Conservation (phyloP, 352 stramenopile species). For the Globisporangium apiculatum region DNA sequence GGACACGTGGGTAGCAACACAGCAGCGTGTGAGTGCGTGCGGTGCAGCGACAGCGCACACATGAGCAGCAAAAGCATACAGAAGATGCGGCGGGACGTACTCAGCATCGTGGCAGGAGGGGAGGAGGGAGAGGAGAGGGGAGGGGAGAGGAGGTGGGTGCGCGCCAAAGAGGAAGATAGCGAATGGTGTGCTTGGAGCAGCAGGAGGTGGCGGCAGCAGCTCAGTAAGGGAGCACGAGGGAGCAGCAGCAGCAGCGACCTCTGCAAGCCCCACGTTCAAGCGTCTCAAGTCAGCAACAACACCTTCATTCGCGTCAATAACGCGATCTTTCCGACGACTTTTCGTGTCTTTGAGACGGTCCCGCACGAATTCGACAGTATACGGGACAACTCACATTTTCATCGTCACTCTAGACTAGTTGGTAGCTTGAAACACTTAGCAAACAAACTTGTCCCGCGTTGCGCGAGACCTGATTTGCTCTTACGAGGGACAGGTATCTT, state of each 20-base stretch:
- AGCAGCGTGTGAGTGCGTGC: background rate
- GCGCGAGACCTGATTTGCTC: too few relatives aligned
- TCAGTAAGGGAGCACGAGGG: too few relatives aligned
- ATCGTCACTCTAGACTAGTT: too few relatives aligned
- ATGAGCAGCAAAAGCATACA: background rate
- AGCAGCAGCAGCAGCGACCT: too few relatives aligned
- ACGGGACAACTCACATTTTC: background rate
- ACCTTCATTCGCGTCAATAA: too few relatives aligned
- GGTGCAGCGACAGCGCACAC: background rate
- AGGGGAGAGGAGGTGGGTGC: background rate
- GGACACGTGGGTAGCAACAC: slow-evolving; percentile 1
- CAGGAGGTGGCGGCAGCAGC: too few relatives aligned
- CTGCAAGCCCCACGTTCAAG: background rate
- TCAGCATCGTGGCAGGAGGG: slow-evolving; percentile 16
- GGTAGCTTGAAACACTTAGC: too few relatives aligned
- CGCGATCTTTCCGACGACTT: background rate
- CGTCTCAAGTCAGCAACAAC: background rate
- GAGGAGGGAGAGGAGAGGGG: background rate
- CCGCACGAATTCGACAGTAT: background rate
- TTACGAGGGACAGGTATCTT: too few relatives aligned
- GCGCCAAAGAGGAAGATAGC: slow-evolving; percentile 13
- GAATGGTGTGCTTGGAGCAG: slow-evolving; percentile 10
- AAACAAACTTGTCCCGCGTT: too few relatives aligned
- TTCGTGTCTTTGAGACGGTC: slow-evolving; percentile 5
- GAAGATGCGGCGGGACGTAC: slow-evolving; percentile 15